These are phyloP conservation scores for Phyllostachys edulis DNA, from an alignment of 176 grass and related monocot genomes.

Conservation along the genomic window DNA sequence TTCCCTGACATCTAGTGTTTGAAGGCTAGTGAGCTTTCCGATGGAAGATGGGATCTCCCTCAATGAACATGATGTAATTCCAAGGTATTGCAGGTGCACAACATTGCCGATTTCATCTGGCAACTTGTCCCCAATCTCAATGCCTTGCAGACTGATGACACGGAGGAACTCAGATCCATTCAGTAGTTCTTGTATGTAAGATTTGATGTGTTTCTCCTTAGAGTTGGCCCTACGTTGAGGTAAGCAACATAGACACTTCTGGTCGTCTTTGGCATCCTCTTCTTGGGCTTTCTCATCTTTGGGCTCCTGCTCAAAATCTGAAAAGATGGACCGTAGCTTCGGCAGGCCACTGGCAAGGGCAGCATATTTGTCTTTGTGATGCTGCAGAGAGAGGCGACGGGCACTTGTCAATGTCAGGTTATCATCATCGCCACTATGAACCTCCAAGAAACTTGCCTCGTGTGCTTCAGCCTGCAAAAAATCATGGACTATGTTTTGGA, in stretches of 20 bases:
- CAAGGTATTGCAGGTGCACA: slow-evolving; percentile 30
- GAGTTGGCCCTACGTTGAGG: no score
- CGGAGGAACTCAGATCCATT: slow-evolving; percentile 22
- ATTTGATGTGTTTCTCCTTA: background rate
- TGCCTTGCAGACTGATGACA: slow-evolving; percentile 22
- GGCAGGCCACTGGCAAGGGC: background rate
- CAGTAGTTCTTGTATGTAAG: background rate
- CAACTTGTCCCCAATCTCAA: background rate
- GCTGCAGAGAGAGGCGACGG: slow-evolving; percentile 29
- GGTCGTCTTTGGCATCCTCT: no score
- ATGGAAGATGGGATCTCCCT: background rate
- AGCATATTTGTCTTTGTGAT: slow-evolving; percentile 31
- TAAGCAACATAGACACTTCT: no score
- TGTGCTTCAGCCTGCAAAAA: slow-evolving; percentile 45
- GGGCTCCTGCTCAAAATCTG: slow-evolving; percentile 3
- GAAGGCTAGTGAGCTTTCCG: background rate
- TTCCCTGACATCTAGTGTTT: slow-evolving; percentile 18
- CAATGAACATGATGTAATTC: background rate
- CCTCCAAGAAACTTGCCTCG: slow-evolving; percentile 32
- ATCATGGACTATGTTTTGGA: slow-evolving; percentile 30
- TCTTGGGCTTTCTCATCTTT: no score
- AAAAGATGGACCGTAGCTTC: slow-evolving; percentile 43
- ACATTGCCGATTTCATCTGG: background rate
- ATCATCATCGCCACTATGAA: slow-evolving; percentile 9
- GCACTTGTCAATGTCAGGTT: slow-evolving; percentile 14